Base-by-base conservation (phyloP, 2,329 filamentous ascomycete genomes). In the Ophiostoma himal-ulmi region DNA sequence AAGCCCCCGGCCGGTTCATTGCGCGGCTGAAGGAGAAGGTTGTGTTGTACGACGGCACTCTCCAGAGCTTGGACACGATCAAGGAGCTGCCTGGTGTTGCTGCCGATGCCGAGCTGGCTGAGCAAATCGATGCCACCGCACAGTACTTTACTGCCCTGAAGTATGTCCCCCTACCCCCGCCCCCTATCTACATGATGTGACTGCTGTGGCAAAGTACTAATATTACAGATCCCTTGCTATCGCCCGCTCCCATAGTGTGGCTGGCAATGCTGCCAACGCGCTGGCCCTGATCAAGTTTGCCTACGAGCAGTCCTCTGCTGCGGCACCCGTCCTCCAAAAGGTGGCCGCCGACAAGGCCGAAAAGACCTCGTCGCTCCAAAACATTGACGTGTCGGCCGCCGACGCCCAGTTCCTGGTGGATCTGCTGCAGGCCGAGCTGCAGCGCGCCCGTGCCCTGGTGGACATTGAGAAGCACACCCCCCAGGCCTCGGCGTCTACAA, bases 61-160 rank as follows among this genome's bases (percentile, higher is more conserved):
- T 97, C 34, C 92, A 97, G 80, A 97, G 93, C 79, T 83, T 99
- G 72, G 91, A 97, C 74, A 92, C 93, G 5, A 89, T 97, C 78
- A 92, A 91, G 75, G 93, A 97, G 72, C 84, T 99, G 17, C 91
- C 93, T 2, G 95, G 95, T 79, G 91, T 97, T 22, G 93, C 93
- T 48, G 91, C 93, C 60, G 95, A 99, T 76, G 85, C 88, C 57
- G 83, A 82, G 20, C 91, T 99, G 74, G 83, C 93, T 5, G 81
- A 85, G 65, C 92, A 95, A 78, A 82, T 99, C n/a, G 88, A 92
- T 70, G 88, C 88, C 44, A 94, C 92, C 75, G 84, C 86, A 48
- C 84, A 86, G 72, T 98, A 98, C 80, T 99, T 98, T 81, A 87
- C 89, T 73, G 91, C 95, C 20, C 69, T n/a, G 70, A 92, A 91